Evolutionary conservation across 495 filamentous ascomycete genomes (phyloP).

Genomic region (Penicillium antarcticum): DNA sequence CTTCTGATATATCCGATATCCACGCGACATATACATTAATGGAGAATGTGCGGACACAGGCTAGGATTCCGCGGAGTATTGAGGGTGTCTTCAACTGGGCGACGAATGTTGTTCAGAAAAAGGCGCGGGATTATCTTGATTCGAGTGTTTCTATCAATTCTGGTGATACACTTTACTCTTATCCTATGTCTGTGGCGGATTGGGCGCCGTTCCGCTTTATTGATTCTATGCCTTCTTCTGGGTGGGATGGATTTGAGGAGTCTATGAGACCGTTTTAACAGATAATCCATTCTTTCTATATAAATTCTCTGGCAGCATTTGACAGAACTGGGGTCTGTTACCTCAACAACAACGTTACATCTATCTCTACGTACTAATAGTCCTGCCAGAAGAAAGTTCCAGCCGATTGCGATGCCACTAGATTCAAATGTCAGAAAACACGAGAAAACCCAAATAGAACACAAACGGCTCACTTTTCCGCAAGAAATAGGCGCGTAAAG

Average conservation of each 20-base stretch:
- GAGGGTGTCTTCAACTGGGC: conserved; percentile 6
- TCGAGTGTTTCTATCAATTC: neutral
- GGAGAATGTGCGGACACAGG: conserved; percentile 6
- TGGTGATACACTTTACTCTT: conserved; percentile 1
- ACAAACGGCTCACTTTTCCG: conserved; percentile 35
- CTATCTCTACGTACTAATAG: neutral
- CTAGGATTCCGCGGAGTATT: conserved; percentile 3
- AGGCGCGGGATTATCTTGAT: conserved; percentile 1
- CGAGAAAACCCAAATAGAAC: neutral
- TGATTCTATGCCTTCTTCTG: conserved; percentile 5
- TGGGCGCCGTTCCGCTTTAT: conserved; percentile 10
- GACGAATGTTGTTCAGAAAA: conserved; percentile 5
- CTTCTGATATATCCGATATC: neutral
- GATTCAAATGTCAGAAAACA: conserved; percentile 1
- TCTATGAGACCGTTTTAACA: neutral
- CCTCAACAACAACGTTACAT: too few species aligned
- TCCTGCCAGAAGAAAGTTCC: conserved; percentile 42
- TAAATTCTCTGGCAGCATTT: neutral
- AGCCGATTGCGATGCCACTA: conserved; percentile 36
- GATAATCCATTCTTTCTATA: neutral
- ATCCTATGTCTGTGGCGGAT: neutral
- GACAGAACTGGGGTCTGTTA: too few species aligned
- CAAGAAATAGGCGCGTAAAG: conserved; percentile 57
- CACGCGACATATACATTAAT: conserved; percentile 9
- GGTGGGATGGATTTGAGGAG: neutral